phyloP scores from a whole-genome alignment of 352 stramenopile species.

The Phytophthora boehmeriae region DNA sequence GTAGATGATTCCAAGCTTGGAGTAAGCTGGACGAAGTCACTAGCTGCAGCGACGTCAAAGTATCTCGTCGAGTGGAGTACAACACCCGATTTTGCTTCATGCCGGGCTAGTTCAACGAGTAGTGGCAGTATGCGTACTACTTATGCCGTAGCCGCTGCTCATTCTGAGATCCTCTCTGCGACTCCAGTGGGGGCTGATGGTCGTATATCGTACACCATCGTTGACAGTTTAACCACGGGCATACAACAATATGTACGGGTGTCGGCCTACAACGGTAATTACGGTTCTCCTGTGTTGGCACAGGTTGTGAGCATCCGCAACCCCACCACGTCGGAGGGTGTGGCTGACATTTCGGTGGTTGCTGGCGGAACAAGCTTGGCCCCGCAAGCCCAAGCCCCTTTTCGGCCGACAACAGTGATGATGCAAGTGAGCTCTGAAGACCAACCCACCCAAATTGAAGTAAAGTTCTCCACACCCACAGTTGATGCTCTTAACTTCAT shows the following conservation, averaged over 20 bases:
- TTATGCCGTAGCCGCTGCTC: slow-evolving; percentile 55
- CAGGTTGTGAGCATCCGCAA: slow-evolving; percentile 38
- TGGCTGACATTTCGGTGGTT: slow-evolving; percentile 13
- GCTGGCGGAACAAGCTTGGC: slow-evolving; percentile 38
- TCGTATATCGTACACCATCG: slow-evolving; percentile 75
- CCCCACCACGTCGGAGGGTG: slow-evolving; percentile 18
- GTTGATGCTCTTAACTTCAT: slow-evolving; percentile 71
- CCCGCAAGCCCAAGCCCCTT: slow-evolving; percentile 62
- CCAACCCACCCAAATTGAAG: slow-evolving; percentile 80
- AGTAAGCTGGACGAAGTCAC: slow-evolving; percentile 63
- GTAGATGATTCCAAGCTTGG: slow-evolving; percentile 68
- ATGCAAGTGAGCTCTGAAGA: slow-evolving; percentile 80
- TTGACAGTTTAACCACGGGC: slow-evolving; percentile 66
- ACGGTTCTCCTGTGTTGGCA: slow-evolving; percentile 65
- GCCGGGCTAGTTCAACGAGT: slow-evolving; percentile 31
- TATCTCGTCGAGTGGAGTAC: slow-evolving; percentile 89
- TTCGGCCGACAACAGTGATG: slow-evolving; percentile 65
- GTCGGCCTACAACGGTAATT: slow-evolving; percentile 88
- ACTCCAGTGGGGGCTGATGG: slow-evolving; percentile 23
- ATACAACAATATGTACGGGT: slow-evolving; percentile 91
- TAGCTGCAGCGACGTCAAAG: slow-evolving; percentile 41
- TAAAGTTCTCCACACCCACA: slow-evolving; percentile 73
- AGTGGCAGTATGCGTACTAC: slow-evolving; percentile 24
- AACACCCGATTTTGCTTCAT: slow-evolving; percentile 28
- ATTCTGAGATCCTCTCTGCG: slow-evolving; percentile 54